Evolutionary conservation across 1,139 yeast genomes (phyloP).

Genomic region (Pichia sp.): DNA sequence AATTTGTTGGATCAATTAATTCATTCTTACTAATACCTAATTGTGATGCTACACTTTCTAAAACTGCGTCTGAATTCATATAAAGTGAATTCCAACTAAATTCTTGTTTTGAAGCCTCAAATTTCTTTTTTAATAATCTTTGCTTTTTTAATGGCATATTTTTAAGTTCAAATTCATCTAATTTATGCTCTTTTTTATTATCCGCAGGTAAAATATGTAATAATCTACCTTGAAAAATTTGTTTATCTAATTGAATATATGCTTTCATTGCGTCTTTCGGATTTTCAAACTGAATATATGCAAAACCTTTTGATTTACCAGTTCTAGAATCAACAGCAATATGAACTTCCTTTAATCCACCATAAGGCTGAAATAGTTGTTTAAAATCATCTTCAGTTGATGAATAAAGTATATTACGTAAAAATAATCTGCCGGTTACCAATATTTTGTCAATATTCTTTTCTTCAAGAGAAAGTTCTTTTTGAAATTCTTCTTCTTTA

Average conservation of each 20-base stretch:
- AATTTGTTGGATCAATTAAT: constrained; percentile 78
- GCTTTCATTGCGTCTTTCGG: constrained; percentile 74
- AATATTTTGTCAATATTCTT: constrained; percentile 45
- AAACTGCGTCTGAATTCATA: constrained; percentile 86
- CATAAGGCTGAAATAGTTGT: constrained; percentile 49
- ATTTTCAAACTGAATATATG: constrained; percentile 66
- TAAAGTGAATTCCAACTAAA: constrained; percentile 94
- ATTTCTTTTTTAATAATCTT: constrained; percentile 73
- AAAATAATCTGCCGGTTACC: constrained; percentile 75
- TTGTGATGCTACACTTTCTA: constrained; percentile 81
- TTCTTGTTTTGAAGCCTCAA: constrained; percentile 76
- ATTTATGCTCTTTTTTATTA: constrained; percentile 63
- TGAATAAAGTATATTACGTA: constrained; percentile 78
- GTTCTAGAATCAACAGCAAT: constrained; percentile 87
- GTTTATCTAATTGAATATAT: constrained; percentile 68
- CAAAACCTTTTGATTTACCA: constrained; percentile 89
- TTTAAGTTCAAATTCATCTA: constrained; percentile 86
- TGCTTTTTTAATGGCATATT: constrained; percentile 91
- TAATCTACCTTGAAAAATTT: constrained; percentile 90
- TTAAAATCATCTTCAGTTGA: constrained; percentile 77
- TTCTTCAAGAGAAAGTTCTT: constrained; percentile 38
- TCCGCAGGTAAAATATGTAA: constrained; percentile 86
- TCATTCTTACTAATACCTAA: constrained; percentile 81
- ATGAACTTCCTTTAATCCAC: constrained; percentile 73
- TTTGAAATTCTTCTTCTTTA: constrained; percentile 18